Percentiles rank a stretch among this genome's conserved stretches.
These are phyloP conservation scores for Blastocrithidia nonstop DNA, from an alignment of 208 protist species.

Conservation along the genomic window DNA sequence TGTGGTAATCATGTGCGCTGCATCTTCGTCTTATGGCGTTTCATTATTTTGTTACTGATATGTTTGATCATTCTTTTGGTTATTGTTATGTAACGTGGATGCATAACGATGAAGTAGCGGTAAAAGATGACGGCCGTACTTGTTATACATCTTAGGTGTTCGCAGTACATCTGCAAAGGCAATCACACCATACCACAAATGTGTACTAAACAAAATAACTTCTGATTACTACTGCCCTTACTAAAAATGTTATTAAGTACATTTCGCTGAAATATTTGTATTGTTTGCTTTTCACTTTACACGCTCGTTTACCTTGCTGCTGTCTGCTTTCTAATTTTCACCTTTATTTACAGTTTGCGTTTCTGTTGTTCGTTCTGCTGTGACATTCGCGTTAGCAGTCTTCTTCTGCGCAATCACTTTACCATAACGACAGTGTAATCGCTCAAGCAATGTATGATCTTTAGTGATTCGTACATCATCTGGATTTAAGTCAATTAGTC, in stretches of 20 bases:
- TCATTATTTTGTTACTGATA: constrained; percentile 3
- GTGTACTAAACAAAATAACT: constrained; percentile 35
- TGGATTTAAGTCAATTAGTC: constrained; percentile 63
- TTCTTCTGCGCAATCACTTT: constrained; percentile 42
- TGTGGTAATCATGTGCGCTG: too few species aligned
- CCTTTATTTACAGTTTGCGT: too few species aligned
- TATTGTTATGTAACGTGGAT: background rate
- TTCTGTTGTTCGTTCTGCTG: too few species aligned
- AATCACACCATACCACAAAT: constrained; percentile 54
- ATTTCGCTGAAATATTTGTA: too few species aligned
- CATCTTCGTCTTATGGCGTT: too few species aligned
- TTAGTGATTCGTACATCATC: constrained; percentile 22
- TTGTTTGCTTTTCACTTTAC: background rate
- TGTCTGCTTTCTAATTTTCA: too few species aligned
- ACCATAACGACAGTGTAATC: constrained; percentile 69
- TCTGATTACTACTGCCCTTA: constrained; percentile 8
- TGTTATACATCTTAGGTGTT: constrained; percentile 7
- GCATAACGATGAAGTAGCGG: too few species aligned
- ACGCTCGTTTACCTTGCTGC: too few species aligned
- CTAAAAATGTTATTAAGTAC: too few species aligned
- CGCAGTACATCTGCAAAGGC: constrained; percentile 32
- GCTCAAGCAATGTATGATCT: constrained; percentile 50
- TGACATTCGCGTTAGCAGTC: too few species aligned
- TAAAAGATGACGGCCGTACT: constrained; percentile 2
- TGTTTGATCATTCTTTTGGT: constrained; percentile 5